phyloP scores from a whole-genome alignment of 169 alveolate species.

The Plasmodium knowlesi region DNA sequence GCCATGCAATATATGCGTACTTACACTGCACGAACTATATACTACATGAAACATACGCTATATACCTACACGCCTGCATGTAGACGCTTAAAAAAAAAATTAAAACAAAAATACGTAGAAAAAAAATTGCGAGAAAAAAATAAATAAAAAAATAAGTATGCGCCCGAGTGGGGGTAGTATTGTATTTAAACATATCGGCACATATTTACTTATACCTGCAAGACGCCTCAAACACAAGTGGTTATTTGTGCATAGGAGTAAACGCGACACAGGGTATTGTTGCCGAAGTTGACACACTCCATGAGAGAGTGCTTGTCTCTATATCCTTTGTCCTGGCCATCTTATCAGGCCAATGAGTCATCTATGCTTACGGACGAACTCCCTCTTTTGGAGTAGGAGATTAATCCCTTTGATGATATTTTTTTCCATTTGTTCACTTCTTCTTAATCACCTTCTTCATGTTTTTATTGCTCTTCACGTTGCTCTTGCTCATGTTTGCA shows the following conservation, averaged over 20 bases:
- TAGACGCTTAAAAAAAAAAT: not conserved
- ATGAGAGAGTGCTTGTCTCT: not conserved
- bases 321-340: not conserved
- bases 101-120: not conserved
- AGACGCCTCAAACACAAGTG: not conserved
- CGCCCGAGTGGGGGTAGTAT: not conserved
- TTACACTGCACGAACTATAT: not conserved
- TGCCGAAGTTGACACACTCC: not conserved
- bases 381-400: not conserved
- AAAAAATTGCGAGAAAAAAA: not conserved
- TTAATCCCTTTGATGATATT: too few relatives aligned
- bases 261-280: not conserved
- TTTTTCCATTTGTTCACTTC: not conserved
- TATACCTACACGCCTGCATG: not conserved
- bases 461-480: slow-evolving; percentile 3
- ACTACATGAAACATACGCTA: not conserved
- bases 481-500: slow-evolving; percentile 7
- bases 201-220: not conserved
- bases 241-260: not conserved
- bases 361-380: not conserved
- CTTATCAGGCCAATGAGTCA: not conserved
- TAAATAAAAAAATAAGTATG: not conserved
- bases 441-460: slow-evolving; percentile 20
- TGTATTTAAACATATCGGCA: not conserved
- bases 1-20: not conserved